Evolutionary conservation across 352 stramenopile species (phyloP).

Genomic region (Phytophthora citrophthora): DNA sequence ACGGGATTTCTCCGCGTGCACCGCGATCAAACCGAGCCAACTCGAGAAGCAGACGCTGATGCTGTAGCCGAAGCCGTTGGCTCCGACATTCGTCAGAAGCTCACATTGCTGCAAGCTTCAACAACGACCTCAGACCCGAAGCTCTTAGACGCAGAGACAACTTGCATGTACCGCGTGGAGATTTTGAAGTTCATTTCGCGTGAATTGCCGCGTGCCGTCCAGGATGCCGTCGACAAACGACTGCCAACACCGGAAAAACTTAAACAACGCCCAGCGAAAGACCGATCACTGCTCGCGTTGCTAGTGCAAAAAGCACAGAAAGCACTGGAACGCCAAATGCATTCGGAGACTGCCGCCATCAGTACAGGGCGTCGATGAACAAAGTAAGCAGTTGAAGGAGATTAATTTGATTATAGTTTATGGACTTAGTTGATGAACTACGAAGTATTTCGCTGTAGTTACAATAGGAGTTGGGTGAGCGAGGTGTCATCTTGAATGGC

Average conservation of each 20-base stretch:
- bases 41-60: conserved; percentile 38
- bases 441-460: conserved; percentile 7
- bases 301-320: conserved; percentile 83
- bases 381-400: conserved; percentile 4
- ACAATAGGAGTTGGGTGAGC: conserved; percentile 36
- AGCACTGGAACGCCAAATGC: conserved; percentile 76
- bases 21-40: conserved; percentile 34
- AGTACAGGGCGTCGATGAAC: conserved; percentile 22
- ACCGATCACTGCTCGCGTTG: conserved; percentile 73
- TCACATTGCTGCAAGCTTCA: conserved; percentile 51
- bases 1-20: conserved; percentile 71
- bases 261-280: conserved; percentile 48
- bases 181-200: conserved; percentile 87
- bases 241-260: conserved; percentile 65
- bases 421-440: neutral
- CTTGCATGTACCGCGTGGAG: conserved; percentile 85
- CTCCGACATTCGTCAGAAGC: conserved; percentile 70
- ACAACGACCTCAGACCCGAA: conserved; percentile 29
- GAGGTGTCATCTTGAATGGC: conserved; percentile 58
- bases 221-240: conserved; percentile 73
- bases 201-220: conserved; percentile 75
- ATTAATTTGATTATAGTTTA: conserved; percentile 38
- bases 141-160: conserved; percentile 64
- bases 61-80: conserved; percentile 58
- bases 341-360: conserved; percentile 52